These are phyloP conservation scores for Aspergillus eucalypticola DNA, from an alignment of 2,329 filamentous ascomycete species.

Conservation along the genomic window DNA sequence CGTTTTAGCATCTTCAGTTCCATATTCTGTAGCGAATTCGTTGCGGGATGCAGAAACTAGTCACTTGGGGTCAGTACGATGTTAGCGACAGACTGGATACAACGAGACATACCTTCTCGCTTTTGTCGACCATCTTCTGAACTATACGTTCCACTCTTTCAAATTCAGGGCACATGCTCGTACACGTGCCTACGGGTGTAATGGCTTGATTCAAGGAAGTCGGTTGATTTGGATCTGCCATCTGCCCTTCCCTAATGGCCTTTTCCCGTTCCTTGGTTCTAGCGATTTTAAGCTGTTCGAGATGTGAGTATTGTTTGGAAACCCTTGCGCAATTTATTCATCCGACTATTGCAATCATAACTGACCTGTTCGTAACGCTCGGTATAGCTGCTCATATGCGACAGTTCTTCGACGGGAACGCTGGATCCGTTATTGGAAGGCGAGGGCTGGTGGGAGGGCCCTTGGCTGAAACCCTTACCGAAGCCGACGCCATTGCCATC, in stretches of 20 bases:
- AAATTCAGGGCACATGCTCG: constrained; percentile 65
- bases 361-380: constrained; percentile 42
- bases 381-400: constrained; percentile 29
- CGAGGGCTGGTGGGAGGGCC: constrained; percentile 5
- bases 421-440: constrained; percentile 12
- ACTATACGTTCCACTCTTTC: constrained; percentile 63
- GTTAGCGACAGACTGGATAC: neutral
- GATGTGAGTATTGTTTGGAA: constrained; percentile 1
- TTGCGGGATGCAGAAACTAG: constrained; percentile 39
- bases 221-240: constrained; percentile 62
- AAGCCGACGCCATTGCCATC: constrained; percentile 17
- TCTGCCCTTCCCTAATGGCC: constrained; percentile 55
- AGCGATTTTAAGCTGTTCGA: constrained; percentile 49
- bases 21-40: constrained; percentile 35
- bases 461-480: constrained; percentile 19
- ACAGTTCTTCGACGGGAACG: constrained; percentile 26
- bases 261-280: constrained; percentile 52
- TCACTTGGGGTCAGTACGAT: constrained; percentile 15
- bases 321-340: neutral
- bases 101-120: constrained; percentile 54
- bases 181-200: constrained; percentile 62
- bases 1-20: constrained; percentile 61
- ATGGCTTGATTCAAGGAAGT: constrained; percentile 61
- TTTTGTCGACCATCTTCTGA: constrained; percentile 61
- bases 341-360: neutral